Evolutionary conservation across 495 filamentous ascomycete species (phyloP).

Genomic region (Endocarpon pusillum): DNA sequence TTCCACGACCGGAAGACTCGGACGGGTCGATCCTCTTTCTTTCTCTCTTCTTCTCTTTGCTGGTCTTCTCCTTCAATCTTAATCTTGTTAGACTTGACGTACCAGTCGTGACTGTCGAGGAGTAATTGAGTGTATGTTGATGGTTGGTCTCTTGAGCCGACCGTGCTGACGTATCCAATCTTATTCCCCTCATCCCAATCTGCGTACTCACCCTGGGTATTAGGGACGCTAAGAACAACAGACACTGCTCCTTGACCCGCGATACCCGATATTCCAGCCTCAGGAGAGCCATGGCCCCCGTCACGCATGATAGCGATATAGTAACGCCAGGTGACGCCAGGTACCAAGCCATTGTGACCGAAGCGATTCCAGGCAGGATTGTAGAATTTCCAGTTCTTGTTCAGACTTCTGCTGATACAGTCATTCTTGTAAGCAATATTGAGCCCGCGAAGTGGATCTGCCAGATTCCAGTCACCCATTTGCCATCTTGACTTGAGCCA

Average conservation of each 20-base stretch:
- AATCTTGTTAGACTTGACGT: slow-evolving; percentile 30
- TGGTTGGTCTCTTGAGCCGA: too few relatives aligned
- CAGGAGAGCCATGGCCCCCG: slow-evolving; percentile 35
- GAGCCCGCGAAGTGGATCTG: too few relatives aligned
- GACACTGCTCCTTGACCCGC: slow-evolving; percentile 20
- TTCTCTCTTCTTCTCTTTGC: slow-evolving; percentile 14
- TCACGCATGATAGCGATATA: slow-evolving; percentile 34
- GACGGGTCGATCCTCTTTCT: slow-evolving; percentile 19
- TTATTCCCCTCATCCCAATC: neutral
- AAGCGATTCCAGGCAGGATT: too few relatives aligned
- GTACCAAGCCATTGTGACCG: slow-evolving; percentile 29
- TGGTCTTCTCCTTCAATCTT: slow-evolving; percentile 20
- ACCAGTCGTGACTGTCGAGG: slow-evolving; percentile 13
- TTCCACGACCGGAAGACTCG: slow-evolving; percentile 30
- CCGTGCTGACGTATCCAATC: neutral
- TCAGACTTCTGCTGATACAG: too few relatives aligned
- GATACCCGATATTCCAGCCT: slow-evolving; percentile 32
- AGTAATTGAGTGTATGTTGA: neutral
- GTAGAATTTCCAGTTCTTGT: too few relatives aligned
- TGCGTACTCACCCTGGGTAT: neutral
- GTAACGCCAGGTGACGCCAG: slow-evolving; percentile 41
- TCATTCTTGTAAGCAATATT: too few relatives aligned
- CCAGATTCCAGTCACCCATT: too few relatives aligned
- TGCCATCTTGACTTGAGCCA: too few relatives aligned
- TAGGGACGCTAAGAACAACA: slow-evolving; percentile 19